phyloP scores from a whole-genome alignment of 2,329 filamentous ascomycete species.

The Hypomyces perniciosus region DNA sequence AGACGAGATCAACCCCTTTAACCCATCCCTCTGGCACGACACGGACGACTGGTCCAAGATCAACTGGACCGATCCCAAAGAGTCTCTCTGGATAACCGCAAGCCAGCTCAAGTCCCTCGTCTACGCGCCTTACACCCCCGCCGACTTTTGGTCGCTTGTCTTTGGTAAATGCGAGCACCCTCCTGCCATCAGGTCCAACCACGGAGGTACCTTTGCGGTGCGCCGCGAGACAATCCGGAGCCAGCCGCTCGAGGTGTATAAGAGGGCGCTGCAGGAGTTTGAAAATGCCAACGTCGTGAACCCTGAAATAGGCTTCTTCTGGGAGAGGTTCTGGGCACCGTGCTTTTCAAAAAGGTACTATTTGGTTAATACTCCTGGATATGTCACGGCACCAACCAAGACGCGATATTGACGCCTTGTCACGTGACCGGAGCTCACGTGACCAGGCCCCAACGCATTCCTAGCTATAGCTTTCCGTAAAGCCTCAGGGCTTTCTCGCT shows the following conservation, averaged over 20 bases:
- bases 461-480: too few relatives aligned
- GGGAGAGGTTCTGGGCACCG: constrained; percentile 10
- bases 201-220: constrained; percentile 7
- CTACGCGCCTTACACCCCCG: constrained; percentile 3
- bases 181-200: background rate
- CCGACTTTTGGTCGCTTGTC: constrained; percentile 4
- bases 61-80: constrained; percentile 7
- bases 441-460: too few relatives aligned
- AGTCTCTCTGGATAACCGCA: constrained; percentile 8
- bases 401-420: too few relatives aligned
- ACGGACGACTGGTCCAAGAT: constrained; percentile 5
- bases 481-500: too few relatives aligned
- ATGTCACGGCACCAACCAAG: too few relatives aligned
- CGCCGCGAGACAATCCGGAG: constrained; percentile 8
- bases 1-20: constrained; percentile 3
- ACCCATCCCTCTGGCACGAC: constrained; percentile 3
- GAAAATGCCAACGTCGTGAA: constrained; percentile 3
- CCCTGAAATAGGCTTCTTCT: constrained; percentile 8
- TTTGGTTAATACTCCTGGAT: too few relatives aligned
- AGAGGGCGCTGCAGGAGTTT: constrained; percentile 2
- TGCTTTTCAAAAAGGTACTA: constrained; percentile 4
- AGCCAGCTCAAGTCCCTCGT: background rate
- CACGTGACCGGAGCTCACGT: too few relatives aligned
- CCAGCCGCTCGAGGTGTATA: constrained; percentile 4
- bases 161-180: constrained; percentile 1